Percentiles rank a stretch among this genome's conserved stretches.
These are phyloP conservation scores for Narthecium ossifragum DNA, from an alignment of 106 monocot species.

Conservation along the genomic window DNA sequence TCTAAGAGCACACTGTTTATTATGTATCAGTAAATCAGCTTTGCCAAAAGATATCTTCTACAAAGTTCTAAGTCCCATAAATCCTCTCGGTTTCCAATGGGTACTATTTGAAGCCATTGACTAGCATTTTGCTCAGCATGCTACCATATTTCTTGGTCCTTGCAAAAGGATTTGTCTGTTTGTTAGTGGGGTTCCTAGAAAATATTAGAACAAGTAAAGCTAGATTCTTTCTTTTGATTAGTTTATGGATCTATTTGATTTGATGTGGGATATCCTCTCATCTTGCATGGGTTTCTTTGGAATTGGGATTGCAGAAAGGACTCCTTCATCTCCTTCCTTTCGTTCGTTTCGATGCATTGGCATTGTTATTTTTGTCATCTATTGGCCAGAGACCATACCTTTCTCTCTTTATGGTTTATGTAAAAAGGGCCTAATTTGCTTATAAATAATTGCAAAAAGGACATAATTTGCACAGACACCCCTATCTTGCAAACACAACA, in stretches of 20 bases:
- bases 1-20: too few species aligned
- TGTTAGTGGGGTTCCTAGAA: conserved; percentile 3
- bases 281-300: not conserved
- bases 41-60: too few species aligned
- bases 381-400: not conserved
- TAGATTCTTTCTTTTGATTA: not conserved
- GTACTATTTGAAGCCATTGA: not conserved
- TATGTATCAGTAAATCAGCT: too few species aligned
- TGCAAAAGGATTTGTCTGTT: too few species aligned
- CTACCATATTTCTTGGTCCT: not conserved
- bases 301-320: not conserved
- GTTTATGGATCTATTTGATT: not conserved
- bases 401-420: not conserved
- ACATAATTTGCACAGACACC: too few species aligned
- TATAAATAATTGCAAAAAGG: too few species aligned
- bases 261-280: not conserved
- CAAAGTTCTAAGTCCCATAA: not conserved
- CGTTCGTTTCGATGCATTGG: not conserved
- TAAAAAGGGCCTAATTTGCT: too few species aligned
- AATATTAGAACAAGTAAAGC: not conserved
- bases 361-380: not conserved
- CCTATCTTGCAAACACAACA: too few species aligned
- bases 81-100: not conserved
- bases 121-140: not conserved
- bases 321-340: not conserved